These are phyloP conservation scores for Ephemerocybe angulata DNA, from an alignment of 768 basidiomycete species.

Conservation along the genomic window DNA sequence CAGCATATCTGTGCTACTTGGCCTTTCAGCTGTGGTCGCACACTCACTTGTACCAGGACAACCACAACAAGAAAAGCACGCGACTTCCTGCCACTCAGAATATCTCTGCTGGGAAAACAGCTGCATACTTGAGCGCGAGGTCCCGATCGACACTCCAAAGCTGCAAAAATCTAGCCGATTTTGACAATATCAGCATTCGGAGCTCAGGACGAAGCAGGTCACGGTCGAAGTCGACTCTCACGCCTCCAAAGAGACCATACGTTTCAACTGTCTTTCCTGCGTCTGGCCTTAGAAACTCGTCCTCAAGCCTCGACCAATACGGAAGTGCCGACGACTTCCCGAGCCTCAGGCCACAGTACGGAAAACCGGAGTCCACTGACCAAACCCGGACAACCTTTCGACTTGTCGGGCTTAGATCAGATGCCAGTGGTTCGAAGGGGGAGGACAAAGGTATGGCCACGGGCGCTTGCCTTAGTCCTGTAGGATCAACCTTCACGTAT, in stretches of 20 bases:
- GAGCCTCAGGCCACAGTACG: too few relatives aligned
- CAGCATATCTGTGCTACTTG: constrained; percentile 70
- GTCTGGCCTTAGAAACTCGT: not conserved
- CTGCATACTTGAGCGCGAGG: constrained; percentile 17
- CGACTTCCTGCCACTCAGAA: constrained; percentile 29
- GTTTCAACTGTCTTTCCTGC: not conserved
- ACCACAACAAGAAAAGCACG: constrained; percentile 40
- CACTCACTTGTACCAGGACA: constrained; percentile 60
- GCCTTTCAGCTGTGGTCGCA: constrained; percentile 82
- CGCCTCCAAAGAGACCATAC: not conserved
- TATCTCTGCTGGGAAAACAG: constrained; percentile 33
- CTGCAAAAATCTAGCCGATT: not conserved
- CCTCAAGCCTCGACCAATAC: too few relatives aligned
- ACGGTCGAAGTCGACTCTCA: not conserved
- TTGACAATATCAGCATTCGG: not conserved
- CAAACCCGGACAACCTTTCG: too few relatives aligned
- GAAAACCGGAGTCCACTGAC: too few relatives aligned
- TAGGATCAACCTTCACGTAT: too few relatives aligned
- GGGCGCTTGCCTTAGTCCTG: too few relatives aligned
- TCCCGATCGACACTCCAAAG: constrained; percentile 2
- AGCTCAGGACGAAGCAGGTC: not conserved
- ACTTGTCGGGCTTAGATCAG: too few relatives aligned
- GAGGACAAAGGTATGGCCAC: too few relatives aligned
- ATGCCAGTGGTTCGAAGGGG: too few relatives aligned
- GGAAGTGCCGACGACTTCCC: too few relatives aligned